These are phyloP conservation scores for Moricandia arvensis DNA, from an alignment of 345 rosid species.

Conservation along the genomic window DNA sequence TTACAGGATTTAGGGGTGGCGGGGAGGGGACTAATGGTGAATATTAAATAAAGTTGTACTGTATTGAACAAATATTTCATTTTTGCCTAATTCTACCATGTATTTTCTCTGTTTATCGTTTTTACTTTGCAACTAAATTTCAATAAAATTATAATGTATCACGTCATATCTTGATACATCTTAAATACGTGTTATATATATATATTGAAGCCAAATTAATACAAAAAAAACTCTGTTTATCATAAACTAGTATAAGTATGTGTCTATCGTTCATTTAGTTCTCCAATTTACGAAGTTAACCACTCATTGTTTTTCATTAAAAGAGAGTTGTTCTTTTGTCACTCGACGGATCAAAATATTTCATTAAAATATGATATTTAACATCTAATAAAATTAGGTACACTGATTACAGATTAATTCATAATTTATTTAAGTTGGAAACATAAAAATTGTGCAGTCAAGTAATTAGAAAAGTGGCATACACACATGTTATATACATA, in stretches of 20 bases:
- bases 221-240: background rate
- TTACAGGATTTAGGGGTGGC: background rate
- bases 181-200: background rate
- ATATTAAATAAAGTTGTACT: constrained; percentile 18
- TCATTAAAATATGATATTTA: background rate
- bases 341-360: background rate
- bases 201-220: background rate
- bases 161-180: background rate
- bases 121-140: background rate
- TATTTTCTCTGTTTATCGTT: background rate
- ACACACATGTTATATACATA: too few relatives aligned
- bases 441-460: background rate
- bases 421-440: background rate
- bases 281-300: background rate
- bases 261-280: background rate
- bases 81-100: background rate
- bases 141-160: background rate
- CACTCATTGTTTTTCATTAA: background rate
- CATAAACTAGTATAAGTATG: background rate
- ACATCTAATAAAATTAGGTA: too few relatives aligned
- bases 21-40: background rate
- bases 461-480: background rate
- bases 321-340: background rate
- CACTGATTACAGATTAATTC: background rate
- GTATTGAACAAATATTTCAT: background rate